phyloP scores from a whole-genome alignment of 345 rosid species.

The Aegle marmelos region DNA sequence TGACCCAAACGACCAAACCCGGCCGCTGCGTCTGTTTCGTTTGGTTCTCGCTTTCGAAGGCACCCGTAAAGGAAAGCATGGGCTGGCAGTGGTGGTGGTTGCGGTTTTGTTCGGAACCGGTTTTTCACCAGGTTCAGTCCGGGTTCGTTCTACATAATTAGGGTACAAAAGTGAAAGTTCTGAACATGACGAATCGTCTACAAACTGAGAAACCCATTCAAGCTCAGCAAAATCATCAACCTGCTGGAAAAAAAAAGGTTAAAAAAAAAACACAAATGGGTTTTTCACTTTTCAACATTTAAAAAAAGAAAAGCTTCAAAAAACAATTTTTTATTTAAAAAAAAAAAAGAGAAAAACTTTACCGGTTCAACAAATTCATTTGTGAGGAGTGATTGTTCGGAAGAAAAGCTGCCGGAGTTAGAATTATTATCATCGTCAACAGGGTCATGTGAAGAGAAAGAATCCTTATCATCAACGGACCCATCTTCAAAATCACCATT shows the following conservation, averaged over 20 bases:
- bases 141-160: slow-evolving; percentile 4
- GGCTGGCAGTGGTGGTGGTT: background rate
- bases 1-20: slow-evolving; percentile 32
- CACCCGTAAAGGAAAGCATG: slow-evolving; percentile 19
- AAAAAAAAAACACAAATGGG: background rate
- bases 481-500: slow-evolving; percentile 32
- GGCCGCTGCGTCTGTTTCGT: slow-evolving; percentile 21
- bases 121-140: slow-evolving; percentile 17
- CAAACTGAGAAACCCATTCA: slow-evolving; percentile 59
- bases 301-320: background rate
- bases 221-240: slow-evolving; percentile 46
- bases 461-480: slow-evolving; percentile 30
- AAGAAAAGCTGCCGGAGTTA: slow-evolving; percentile 17
- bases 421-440: slow-evolving; percentile 40
- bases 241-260: slow-evolving; percentile 15
- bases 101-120: slow-evolving; percentile 1
- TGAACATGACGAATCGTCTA: slow-evolving; percentile 40
- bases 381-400: slow-evolving; percentile 27
- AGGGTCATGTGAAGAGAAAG: slow-evolving; percentile 31
- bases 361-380: slow-evolving; percentile 43
- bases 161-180: slow-evolving; percentile 27
- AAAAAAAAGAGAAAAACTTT: background rate
- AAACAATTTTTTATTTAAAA: background rate
- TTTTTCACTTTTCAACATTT: background rate
- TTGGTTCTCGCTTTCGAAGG: slow-evolving; percentile 52